Conservation (phyloP, 2,329 filamentous ascomycete genomes). For the Verticillium klebahnii region DNA sequence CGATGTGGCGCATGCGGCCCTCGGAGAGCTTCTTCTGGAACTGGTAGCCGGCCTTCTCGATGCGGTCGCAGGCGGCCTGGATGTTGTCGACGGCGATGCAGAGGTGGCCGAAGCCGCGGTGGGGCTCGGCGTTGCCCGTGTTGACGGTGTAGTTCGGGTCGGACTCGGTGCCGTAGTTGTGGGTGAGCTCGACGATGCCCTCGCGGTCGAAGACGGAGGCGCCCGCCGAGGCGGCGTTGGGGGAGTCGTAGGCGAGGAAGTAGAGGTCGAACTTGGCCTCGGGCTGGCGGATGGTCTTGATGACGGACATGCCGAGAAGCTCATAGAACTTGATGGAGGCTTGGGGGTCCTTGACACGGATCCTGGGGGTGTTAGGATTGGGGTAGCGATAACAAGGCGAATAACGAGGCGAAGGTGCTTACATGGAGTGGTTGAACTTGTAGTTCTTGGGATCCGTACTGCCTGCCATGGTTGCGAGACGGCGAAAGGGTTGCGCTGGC, state of each 20-base stretch:
- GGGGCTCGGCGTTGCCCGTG: conserved; percentile 88
- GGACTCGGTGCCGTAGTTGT: conserved; percentile 83
- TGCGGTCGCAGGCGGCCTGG: conserved; percentile 81
- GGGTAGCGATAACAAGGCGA: background rate
- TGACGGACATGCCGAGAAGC: conserved; percentile 79
- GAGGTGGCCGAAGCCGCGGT: conserved; percentile 80
- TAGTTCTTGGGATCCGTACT: conserved; percentile 73
- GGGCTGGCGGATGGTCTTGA: conserved; percentile 77
- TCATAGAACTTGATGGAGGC: conserved; percentile 89
- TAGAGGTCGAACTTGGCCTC: conserved; percentile 93
- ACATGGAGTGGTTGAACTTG: conserved; percentile 88
- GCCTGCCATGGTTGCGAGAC: conserved; percentile 53
- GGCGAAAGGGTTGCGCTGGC: background rate
- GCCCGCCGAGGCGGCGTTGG: conserved; percentile 67
- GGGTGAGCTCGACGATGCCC: conserved; percentile 81
- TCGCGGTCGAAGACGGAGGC: conserved; percentile 75
- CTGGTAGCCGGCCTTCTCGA: conserved; percentile 84
- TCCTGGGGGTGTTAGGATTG: conserved; percentile 45
- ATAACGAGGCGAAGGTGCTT: conserved; percentile 15
- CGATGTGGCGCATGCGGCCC: conserved; percentile 81
- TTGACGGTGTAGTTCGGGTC: conserved; percentile 75
- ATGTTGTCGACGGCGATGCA: conserved; percentile 81
- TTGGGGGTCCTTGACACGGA: conserved; percentile 92
- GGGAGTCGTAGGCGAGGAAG: conserved; percentile 84
- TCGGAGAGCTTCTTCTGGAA: conserved; percentile 96